Evolutionary conservation across 2,329 filamentous ascomycete genomes (phyloP).

Genomic region (Trichophyton simii): DNA sequence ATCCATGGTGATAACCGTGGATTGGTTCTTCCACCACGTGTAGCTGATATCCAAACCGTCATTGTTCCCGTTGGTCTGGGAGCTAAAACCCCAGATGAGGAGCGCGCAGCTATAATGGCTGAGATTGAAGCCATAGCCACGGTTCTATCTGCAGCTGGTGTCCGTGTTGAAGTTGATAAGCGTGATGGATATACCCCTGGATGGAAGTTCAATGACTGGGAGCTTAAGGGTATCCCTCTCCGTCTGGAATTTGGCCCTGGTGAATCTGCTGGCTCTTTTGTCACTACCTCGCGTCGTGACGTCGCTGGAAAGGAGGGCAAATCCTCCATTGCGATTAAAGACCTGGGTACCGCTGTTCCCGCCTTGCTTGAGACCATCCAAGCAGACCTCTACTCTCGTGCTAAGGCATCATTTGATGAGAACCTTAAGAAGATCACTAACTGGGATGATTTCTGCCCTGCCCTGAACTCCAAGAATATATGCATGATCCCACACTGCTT

Average conservation of each 20-base stretch:
- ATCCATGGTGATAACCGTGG: slow-evolving; percentile 95
- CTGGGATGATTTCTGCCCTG: slow-evolving; percentile 85
- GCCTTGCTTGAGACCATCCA: slow-evolving; percentile 83
- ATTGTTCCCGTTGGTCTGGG: slow-evolving; percentile 89
- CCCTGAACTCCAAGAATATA: slow-evolving; percentile 83
- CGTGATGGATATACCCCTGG: slow-evolving; percentile 85
- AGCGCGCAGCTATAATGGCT: slow-evolving; percentile 60
- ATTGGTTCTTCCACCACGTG: slow-evolving; percentile 79
- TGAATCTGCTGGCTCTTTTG: slow-evolving; percentile 72
- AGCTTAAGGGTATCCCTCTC: slow-evolving; percentile 87
- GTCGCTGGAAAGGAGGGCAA: slow-evolving; percentile 55
- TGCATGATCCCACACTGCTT: slow-evolving; percentile 85
- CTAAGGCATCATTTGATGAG: slow-evolving; percentile 62
- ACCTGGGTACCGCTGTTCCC: slow-evolving; percentile 61
- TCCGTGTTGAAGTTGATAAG: slow-evolving; percentile 70
- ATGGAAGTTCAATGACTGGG: slow-evolving; percentile 99
- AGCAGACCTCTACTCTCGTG: slow-evolving; percentile 62
- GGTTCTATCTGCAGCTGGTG: slow-evolving; percentile 56
- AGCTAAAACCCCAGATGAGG: slow-evolving; percentile 71
- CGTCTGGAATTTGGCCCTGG: slow-evolving; percentile 93
- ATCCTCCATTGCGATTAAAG: slow-evolving; percentile 60
- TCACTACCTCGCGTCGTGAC: slow-evolving; percentile 79
- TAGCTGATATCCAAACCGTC: slow-evolving; percentile 73
- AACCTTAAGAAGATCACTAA: slow-evolving; percentile 72
- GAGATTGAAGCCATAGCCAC: slow-evolving; percentile 60